These are phyloP conservation scores for Xylaria arbuscula DNA, from an alignment of 2,329 filamentous ascomycete genomes.

Conservation along the genomic window DNA sequence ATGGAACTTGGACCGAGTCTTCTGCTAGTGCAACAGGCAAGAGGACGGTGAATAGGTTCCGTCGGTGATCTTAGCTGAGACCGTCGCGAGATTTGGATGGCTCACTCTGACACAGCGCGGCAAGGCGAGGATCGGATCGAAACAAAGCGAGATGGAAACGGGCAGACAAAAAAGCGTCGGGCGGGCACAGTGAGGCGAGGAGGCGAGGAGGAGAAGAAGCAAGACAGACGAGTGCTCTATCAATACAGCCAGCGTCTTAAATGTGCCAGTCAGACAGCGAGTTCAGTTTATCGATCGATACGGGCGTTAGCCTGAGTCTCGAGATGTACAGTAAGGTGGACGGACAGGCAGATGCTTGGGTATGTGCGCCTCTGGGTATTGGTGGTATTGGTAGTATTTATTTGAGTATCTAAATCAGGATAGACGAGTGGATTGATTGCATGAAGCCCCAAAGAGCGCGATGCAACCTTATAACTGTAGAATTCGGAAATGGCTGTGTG, in stretches of 20 bases:
- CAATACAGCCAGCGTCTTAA: slow-evolving; percentile 9
- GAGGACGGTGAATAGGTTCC: slow-evolving; percentile 5
- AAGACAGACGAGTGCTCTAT: background rate
- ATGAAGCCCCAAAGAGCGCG: slow-evolving; percentile 1
- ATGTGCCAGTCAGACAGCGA: background rate
- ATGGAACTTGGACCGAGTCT: background rate
- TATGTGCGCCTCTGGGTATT: background rate
- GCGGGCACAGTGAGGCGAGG: slow-evolving; percentile 13
- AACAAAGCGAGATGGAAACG: background rate
- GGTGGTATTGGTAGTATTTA: slow-evolving; percentile 4
- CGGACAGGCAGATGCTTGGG: slow-evolving; percentile 9
- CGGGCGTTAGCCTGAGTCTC: slow-evolving; percentile 13
- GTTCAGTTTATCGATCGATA: too few relatives aligned
- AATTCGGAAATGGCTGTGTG: background rate
- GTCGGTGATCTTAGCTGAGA: background rate
- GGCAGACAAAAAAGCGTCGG: slow-evolving; percentile 11
- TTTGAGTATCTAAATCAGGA: background rate
- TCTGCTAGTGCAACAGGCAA: slow-evolving; percentile 1
- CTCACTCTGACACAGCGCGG: background rate
- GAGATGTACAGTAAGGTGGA: slow-evolving; percentile 9
- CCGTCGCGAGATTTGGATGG: slow-evolving; percentile 6
- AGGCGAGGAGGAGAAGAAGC: background rate
- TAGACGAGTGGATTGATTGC: background rate
- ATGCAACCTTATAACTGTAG: slow-evolving; percentile 6
- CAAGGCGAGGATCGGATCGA: slow-evolving; percentile 3